Evolutionary conservation across 2,329 filamentous ascomycete species (phyloP).

Genomic region (Aspergillus sp.): DNA sequence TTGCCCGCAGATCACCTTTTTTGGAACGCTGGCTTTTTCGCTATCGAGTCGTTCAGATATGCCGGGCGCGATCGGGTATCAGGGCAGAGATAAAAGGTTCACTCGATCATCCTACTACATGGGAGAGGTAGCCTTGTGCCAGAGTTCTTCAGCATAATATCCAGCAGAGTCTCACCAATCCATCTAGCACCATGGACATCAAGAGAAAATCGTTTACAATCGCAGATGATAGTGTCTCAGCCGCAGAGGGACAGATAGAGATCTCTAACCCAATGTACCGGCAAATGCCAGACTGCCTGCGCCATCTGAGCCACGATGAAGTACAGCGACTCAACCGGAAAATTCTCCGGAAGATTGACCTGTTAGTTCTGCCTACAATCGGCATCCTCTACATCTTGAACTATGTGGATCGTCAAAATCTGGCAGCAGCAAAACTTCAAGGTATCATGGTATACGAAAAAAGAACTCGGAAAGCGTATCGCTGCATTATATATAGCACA

Average conservation of each 20-base stretch:
- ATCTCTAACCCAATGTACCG: constrained; percentile 4
- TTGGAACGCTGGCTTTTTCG: too few species aligned
- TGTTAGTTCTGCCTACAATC: constrained; percentile 29
- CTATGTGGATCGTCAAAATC: constrained; percentile 39
- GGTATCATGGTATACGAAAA: constrained; percentile 43
- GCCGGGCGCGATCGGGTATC: too few species aligned
- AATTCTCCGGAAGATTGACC: constrained; percentile 29
- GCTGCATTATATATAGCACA: constrained; percentile 29
- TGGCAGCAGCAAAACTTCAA: constrained; percentile 40
- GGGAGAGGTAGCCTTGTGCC: too few species aligned
- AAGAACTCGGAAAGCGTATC: constrained; percentile 27
- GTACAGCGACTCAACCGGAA: constrained; percentile 20
- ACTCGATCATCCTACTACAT: too few species aligned
- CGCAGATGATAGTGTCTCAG: constrained; percentile 17
- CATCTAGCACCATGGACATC: constrained; percentile 11
- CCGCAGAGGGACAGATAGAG: constrained; percentile 23
- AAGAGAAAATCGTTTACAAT: constrained; percentile 14
- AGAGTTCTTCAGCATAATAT: too few species aligned
- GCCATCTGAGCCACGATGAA: constrained; percentile 20
- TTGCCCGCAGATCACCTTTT: too few species aligned
- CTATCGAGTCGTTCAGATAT: too few species aligned
- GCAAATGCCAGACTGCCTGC: constrained; percentile 26
- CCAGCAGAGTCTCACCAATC: too few species aligned
- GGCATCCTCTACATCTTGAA: constrained; percentile 41
- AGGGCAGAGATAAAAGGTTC: too few species aligned